phyloP scores from a whole-genome alignment of 169 alveolate genomes.

The Plasmodium vivax region DNA sequence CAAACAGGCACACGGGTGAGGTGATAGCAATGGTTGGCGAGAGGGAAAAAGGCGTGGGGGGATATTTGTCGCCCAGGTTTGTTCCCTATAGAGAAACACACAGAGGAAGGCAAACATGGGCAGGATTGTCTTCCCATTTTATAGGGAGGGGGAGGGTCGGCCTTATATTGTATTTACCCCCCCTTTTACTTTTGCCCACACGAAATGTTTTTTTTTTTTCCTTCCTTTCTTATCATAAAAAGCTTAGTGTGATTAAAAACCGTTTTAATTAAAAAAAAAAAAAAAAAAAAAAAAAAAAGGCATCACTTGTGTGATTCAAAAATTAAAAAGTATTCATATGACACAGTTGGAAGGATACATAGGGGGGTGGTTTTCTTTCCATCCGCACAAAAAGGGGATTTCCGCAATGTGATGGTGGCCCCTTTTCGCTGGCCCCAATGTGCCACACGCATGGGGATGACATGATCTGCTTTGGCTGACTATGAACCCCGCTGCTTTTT shows the following conservation, averaged over 20 bases:
- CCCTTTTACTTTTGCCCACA: not conserved
- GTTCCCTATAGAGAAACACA: not conserved
- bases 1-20: not conserved
- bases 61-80: not conserved
- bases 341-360: not conserved
- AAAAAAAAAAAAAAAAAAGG: slow-evolving; percentile 5
- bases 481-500: no score
- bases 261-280: not conserved
- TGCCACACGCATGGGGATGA: not conserved
- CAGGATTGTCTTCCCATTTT: not conserved
- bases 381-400: no score
- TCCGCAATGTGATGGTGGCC: not conserved
- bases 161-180: not conserved
- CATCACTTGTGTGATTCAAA: not conserved
- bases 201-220: not conserved
- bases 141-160: not conserved
- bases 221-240: not conserved
- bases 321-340: slow-evolving; percentile 24
- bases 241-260: not conserved
- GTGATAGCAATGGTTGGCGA: not conserved
- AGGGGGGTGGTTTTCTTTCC: not conserved
- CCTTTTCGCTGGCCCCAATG: not conserved
- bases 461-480: not conserved
- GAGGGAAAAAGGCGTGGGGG: not conserved
- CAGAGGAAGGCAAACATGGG: not conserved